Evolutionary conservation across 2,329 filamentous ascomycete genomes (phyloP).

Genomic region (Colletotrichum acutatum): DNA sequence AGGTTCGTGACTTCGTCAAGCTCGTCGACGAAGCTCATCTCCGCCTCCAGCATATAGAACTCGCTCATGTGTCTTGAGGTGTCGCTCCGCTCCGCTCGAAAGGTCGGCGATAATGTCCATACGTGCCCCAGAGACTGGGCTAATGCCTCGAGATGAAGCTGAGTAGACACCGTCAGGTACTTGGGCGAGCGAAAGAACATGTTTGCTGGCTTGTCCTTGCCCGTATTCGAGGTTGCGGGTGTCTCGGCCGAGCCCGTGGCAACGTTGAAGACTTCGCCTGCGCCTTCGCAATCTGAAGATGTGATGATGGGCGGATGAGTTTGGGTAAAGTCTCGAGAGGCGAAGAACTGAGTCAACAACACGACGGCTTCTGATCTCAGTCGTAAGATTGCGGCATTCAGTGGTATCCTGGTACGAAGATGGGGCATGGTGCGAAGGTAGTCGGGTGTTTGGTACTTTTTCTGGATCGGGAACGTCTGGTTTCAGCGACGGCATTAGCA

Average conservation of each 20-base stretch:
- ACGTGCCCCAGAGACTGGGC: constrained; percentile 89
- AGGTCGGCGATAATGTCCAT: constrained; percentile 94
- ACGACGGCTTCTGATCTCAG: constrained; percentile 85
- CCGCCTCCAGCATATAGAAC: constrained; percentile 98
- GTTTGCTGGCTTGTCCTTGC: constrained; percentile 51
- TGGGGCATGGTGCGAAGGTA: constrained; percentile 91
- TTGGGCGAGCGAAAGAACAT: constrained; percentile 88
- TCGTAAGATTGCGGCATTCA: constrained; percentile 83
- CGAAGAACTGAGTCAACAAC: constrained; percentile 81
- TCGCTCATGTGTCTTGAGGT: constrained; percentile 95
- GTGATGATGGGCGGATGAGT: constrained; percentile 95
- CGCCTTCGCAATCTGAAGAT: constrained; percentile 96
- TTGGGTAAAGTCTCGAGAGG: constrained; percentile 76
- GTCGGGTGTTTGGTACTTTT: constrained; percentile 92
- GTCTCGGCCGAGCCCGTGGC: constrained; percentile 49
- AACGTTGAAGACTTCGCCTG: constrained; percentile 90
- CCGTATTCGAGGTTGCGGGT: constrained; percentile 41
- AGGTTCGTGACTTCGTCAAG: constrained; percentile 79
- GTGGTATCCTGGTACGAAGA: constrained; percentile 82
- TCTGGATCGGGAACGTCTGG: constrained; percentile 92
- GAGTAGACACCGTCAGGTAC: constrained; percentile 94
- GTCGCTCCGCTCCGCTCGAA: constrained; percentile 92
- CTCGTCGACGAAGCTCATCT: constrained; percentile 81
- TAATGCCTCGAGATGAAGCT: constrained; percentile 93
- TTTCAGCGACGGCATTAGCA: constrained; percentile 17